Evolutionary conservation across 73 alveolate genomes (phyloP).

Genomic region (Stentor roeselii): DNA sequence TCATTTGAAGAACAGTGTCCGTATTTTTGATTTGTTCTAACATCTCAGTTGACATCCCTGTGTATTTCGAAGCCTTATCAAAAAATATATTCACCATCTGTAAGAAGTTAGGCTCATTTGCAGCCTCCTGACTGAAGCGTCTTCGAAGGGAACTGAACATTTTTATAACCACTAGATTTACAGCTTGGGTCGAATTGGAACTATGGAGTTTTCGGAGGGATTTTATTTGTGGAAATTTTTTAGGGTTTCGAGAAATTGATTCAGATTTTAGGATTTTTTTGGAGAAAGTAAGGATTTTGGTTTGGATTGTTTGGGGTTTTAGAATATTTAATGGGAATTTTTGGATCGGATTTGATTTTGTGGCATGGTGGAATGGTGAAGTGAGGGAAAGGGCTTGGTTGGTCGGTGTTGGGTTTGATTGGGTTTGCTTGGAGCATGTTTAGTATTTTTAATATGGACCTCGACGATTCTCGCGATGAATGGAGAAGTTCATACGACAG

Average conservation of each 20-base stretch:
- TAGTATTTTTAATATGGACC: no score
- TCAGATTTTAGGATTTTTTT: not conserved
- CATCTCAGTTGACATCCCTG: constrained; percentile 56
- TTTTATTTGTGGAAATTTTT: not conserved
- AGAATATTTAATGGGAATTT: not conserved
- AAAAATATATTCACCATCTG: constrained; percentile 66
- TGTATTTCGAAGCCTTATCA: constrained; percentile 68
- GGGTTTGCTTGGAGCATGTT: no score
- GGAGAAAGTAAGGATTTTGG: not conserved
- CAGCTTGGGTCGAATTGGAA: not conserved
- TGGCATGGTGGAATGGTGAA: no score
- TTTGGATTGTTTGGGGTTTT: not conserved
- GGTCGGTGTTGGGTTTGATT: no score
- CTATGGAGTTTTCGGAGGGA: not conserved
- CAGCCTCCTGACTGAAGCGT: not conserved
- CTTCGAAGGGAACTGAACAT: not conserved
- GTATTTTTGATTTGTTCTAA: constrained; percentile 56
- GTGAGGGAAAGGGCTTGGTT: no score
- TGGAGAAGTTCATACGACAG: no score
- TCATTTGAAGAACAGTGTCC: constrained; percentile 52
- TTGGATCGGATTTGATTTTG: not conserved
- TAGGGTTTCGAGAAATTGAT: no score
- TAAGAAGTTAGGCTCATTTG: constrained; percentile 39
- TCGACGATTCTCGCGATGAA: no score
- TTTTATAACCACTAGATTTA: constrained; percentile 1